Conservation (phyloP, 2,329 filamentous ascomycete species). For the Aspergillus fumigatiaffinis region DNA sequence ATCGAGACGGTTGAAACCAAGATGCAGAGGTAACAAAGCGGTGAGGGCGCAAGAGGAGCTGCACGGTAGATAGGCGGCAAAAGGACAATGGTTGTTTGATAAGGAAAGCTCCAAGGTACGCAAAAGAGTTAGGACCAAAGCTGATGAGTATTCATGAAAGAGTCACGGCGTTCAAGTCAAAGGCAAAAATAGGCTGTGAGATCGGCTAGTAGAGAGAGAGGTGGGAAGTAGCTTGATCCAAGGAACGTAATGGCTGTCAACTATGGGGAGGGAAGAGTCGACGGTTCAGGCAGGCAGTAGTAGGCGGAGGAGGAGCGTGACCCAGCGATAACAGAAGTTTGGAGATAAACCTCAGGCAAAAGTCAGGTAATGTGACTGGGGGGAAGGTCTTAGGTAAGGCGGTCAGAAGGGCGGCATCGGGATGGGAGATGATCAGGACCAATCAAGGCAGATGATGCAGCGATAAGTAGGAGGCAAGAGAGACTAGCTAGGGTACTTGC, state of each 20-base stretch:
- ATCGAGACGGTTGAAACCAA: not conserved
- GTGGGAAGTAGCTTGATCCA: constrained; percentile 23
- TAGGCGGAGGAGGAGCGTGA: constrained; percentile 21
- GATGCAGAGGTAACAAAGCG: constrained; percentile 12
- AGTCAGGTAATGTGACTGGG: constrained; percentile 5
- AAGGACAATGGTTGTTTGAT: not conserved
- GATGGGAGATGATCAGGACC: constrained; percentile 7
- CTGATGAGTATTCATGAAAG: constrained; percentile 11
- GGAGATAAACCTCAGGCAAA: constrained; percentile 6
- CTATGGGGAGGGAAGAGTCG: not conserved
- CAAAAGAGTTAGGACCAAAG: not conserved
- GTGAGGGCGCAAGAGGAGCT: constrained; percentile 16
- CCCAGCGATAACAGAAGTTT: constrained; percentile 29
- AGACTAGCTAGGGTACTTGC: not conserved
- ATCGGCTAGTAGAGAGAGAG: constrained; percentile 25
- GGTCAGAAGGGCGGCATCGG: constrained; percentile 31
- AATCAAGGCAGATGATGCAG: not conserved
- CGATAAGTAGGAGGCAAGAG: not conserved
- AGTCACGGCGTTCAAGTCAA: constrained; percentile 1
- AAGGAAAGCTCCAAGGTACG: not conserved
- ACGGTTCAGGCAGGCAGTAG: not conserved
- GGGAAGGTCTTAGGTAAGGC: constrained; percentile 20
- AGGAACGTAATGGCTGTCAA: constrained; percentile 16
- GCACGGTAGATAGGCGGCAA: constrained; percentile 5
- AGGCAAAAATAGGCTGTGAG: constrained; percentile 12